Conservation (phyloP, 2,329 filamentous ascomycete species). For the Neonectria coccinea region DNA sequence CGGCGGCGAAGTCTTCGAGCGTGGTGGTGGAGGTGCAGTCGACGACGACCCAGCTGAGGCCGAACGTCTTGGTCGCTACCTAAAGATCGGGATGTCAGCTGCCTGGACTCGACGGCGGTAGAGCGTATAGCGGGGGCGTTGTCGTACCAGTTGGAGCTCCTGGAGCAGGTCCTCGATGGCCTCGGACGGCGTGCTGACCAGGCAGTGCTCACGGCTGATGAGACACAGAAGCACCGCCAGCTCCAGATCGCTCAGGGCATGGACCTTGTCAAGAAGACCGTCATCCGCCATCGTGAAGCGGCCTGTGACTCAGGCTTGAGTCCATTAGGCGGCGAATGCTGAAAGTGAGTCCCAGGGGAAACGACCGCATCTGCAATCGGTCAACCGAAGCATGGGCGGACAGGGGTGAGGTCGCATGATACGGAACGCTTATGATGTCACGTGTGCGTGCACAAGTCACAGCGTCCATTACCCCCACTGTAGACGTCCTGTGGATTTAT, state of each 20-base stretch:
- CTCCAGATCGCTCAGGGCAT: constrained; percentile 86
- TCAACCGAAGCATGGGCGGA: constrained; percentile 17
- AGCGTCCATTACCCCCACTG: constrained; percentile 18
- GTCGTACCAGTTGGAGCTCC: constrained; percentile 76
- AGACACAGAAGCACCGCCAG: constrained; percentile 87
- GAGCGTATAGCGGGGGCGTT: neutral
- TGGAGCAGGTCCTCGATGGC: constrained; percentile 75
- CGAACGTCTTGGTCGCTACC: constrained; percentile 78
- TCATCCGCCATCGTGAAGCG: constrained; percentile 68
- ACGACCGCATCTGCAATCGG: constrained; percentile 23
- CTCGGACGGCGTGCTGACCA: constrained; percentile 78
- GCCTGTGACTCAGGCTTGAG: constrained; percentile 31
- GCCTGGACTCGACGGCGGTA: neutral
- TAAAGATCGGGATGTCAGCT: constrained; percentile 45
- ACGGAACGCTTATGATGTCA: constrained; percentile 45
- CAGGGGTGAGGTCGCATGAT: constrained; percentile 41
- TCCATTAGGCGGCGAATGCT: constrained; percentile 44
- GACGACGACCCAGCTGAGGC: constrained; percentile 75
- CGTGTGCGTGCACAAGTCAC: constrained; percentile 42
- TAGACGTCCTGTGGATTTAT: constrained; percentile 35
- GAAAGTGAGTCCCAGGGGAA: constrained; percentile 3
- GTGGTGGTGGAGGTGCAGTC: constrained; percentile 80
- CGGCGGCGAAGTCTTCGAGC: constrained; percentile 82
- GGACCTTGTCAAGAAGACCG: constrained; percentile 74
- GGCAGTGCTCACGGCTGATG: constrained; percentile 85